Evolutionary conservation across 2,329 filamentous ascomycete genomes (phyloP).

Genomic region (Penicillium sclerotiorum): DNA sequence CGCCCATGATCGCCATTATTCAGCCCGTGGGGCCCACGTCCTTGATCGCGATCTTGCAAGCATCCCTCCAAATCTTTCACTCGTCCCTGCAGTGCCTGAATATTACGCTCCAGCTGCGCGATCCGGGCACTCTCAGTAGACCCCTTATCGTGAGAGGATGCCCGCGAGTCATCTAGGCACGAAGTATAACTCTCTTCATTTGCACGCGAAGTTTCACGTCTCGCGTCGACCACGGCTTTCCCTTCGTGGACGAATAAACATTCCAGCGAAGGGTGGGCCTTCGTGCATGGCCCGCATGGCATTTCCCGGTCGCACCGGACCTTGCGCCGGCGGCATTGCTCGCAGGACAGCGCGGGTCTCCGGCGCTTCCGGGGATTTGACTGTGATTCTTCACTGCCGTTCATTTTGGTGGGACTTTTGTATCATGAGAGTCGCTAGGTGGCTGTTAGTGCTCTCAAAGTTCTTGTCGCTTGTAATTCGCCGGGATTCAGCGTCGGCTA

Average conservation of each 20-base stretch:
- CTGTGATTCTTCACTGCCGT: neutral
- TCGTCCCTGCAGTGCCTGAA: constrained; percentile 12
- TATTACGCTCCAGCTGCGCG: constrained; percentile 15
- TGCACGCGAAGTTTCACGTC: neutral
- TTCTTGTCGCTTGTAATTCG: neutral
- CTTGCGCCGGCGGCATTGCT: constrained; percentile 34
- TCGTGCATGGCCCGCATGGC: constrained; percentile 31
- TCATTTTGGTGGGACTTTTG: too few species aligned
- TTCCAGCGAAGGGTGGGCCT: constrained; percentile 20
- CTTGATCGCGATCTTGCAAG: neutral
- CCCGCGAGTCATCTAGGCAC: neutral
- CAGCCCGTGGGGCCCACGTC: neutral
- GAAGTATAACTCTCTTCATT: constrained; percentile 4
- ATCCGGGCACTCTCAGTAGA: constrained; percentile 10
- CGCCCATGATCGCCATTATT: constrained; percentile 1
- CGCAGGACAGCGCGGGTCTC: constrained; percentile 31
- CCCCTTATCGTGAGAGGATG: neutral
- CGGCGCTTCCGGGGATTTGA: constrained; percentile 28
- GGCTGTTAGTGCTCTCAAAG: neutral
- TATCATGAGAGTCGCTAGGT: neutral
- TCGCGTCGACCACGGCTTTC: constrained; percentile 11
- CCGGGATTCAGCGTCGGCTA: constrained; percentile 7
- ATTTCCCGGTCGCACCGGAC: constrained; percentile 31
- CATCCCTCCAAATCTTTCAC: constrained; percentile 9
- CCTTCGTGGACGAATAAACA: constrained; percentile 28